phyloP scores from a whole-genome alignment of 192 early-diverging fungal species.

The Neocallimastix lanati region DNA sequence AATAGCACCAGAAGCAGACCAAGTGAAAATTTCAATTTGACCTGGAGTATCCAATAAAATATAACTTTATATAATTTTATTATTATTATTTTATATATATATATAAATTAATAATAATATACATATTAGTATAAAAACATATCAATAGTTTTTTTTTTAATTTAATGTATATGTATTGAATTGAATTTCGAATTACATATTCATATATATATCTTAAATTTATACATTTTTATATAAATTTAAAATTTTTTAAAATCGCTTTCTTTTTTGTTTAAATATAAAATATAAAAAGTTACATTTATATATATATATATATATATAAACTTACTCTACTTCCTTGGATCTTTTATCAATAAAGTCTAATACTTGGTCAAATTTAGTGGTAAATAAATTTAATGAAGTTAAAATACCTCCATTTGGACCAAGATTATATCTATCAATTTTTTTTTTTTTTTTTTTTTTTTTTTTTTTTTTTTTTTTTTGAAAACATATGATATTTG shows the following conservation, averaged over 20 bases:
- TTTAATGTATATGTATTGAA: no score
- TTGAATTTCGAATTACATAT: not conserved
- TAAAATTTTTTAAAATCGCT: no score
- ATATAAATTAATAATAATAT: no score
- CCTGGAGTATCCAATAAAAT: slow-evolving; percentile 87
- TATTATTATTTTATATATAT: no score
- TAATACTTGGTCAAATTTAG: slow-evolving; percentile 95
- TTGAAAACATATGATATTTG: slow-evolving; percentile 18
- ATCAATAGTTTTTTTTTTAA: no score
- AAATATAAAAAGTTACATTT: no score
- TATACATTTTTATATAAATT: no score
- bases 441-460: not conserved
- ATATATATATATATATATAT: no score
- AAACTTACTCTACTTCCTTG: slow-evolving; percentile 42
- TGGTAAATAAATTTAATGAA: slow-evolving; percentile 87
- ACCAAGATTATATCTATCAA: slow-evolving; percentile 65
- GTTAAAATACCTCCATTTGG: slow-evolving; percentile 96
- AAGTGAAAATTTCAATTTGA: slow-evolving; percentile 98
- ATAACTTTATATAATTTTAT: slow-evolving; percentile 22
- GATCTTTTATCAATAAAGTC: slow-evolving; percentile 65
- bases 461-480: not conserved
- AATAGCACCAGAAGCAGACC: slow-evolving; percentile 90
- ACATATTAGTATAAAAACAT: no score
- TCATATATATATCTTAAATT: no score
- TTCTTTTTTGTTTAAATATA: no score